Base-by-base conservation (phyloP, 176 grass and related monocot species). In the Hyparrhenia diplandra region DNA sequence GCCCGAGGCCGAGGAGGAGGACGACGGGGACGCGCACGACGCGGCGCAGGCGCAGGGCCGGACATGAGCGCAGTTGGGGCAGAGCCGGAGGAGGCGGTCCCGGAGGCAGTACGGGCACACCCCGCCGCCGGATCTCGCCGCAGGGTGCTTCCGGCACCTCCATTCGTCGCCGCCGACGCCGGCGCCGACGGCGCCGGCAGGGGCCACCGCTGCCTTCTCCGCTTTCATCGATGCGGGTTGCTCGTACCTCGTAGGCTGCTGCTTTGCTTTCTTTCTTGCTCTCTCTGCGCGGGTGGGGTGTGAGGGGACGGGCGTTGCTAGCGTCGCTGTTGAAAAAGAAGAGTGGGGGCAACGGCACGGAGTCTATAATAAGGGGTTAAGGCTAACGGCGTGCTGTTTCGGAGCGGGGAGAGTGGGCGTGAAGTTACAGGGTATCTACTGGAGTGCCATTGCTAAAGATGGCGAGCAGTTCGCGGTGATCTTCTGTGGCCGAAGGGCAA, bases 51-150 rank as follows among this genome's bases (percentile, higher is more conserved):
- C 34, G 71, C 92, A 95, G 12, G 96, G 90, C n/a, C 88, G 90
- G 51, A 91, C 79, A 27, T 57, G 80, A 35, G 90, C 90, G 75
- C 96, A 98, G 67, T 84, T 84, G 47, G 92, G 86, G 86, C 96
- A 98, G 39, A 95, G 90, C 20, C 81, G 88, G 65, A 95, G 82
- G 39, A 95, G 88, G 35, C 86, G 78, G 57, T 98, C 88, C 14
- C 80, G 90, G 32, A 98, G 92, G 90, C 92, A 95, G 64, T 71
- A 28, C 67, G 96, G 83, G 79, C 96, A 95, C 52, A 91, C 92
- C 74, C 92, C 91, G 18, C 36, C 90, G 76, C 80, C 86, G 84
- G 67, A 81, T 85, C 88, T 88, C 18, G 80, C 59, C 1, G 67
- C 49, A 0, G 62, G 78, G 79, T 98, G 96, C 71, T 75, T 89